These are phyloP conservation scores for Pseudogymnoascus verrucosus DNA, from an alignment of 2,329 filamentous ascomycete genomes.

Conservation along the genomic window DNA sequence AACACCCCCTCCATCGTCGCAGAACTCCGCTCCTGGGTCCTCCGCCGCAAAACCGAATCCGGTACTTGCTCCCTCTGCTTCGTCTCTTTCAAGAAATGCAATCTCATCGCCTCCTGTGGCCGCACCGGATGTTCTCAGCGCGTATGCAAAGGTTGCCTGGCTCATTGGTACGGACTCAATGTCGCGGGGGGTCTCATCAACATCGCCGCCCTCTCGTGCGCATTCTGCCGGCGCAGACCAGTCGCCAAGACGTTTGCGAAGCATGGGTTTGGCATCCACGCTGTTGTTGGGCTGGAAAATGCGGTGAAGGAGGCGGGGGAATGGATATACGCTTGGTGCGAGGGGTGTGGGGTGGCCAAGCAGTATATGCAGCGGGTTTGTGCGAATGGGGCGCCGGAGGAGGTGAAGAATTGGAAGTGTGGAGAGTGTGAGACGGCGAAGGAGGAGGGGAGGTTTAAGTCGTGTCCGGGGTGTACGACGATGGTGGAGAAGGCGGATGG, in stretches of 20 bases:
- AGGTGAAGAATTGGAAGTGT: background rate
- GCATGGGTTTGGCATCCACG: background rate
- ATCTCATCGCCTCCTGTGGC: background rate
- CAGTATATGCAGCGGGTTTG: background rate
- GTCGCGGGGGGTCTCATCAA: background rate
- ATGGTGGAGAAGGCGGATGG: background rate
- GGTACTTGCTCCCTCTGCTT: background rate
- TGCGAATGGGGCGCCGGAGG: background rate
- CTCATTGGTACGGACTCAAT: background rate
- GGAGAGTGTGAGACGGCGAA: background rate
- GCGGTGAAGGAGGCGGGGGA: background rate
- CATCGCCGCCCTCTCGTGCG: background rate
- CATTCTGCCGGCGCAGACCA: background rate
- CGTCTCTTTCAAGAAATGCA: background rate
- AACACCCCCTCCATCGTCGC: background rate
- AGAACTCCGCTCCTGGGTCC: background rate
- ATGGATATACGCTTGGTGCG: background rate
- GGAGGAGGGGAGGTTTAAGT: background rate
- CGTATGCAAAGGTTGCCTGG: background rate
- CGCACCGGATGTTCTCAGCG: background rate
- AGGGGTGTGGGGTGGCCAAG: slow-evolving; percentile 25
- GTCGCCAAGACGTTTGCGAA: background rate
- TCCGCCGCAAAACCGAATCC: background rate
- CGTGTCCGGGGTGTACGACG: background rate
- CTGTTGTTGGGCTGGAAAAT: background rate